Percentiles rank a stretch among this genome's conserved stretches.
phyloP scores from a whole-genome alignment of 2,329 filamentous ascomycete genomes.

The Sporothrix protearum region DNA sequence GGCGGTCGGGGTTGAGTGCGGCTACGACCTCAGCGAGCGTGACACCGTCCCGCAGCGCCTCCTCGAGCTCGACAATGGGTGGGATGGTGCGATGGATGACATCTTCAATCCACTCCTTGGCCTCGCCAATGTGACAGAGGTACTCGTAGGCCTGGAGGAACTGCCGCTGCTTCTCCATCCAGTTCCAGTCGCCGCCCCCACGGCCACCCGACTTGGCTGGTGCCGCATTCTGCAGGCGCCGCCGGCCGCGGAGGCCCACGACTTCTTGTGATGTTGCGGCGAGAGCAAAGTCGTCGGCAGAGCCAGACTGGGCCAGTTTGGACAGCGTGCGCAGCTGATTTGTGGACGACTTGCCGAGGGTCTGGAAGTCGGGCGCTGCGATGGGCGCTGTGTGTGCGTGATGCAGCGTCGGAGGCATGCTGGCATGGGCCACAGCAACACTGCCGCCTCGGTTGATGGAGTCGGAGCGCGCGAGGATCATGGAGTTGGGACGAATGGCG shows the following conservation, averaged over 20 bases:
- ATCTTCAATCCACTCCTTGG: conserved; percentile 97
- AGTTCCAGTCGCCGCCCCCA: conserved; percentile 78
- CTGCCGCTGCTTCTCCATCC: conserved; percentile 98
- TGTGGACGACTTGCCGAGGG: conserved; percentile 82
- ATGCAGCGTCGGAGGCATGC: conserved; percentile 38
- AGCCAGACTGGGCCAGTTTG: conserved; percentile 70
- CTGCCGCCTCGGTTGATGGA: conserved; percentile 43
- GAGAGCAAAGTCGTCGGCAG: conserved; percentile 76
- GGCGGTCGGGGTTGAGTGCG: conserved; percentile 72
- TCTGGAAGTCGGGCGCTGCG: conserved; percentile 69
- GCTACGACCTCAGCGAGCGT: conserved; percentile 93
- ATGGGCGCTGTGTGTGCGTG: conserved; percentile 48
- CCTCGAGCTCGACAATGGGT: conserved; percentile 88
- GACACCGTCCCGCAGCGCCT: conserved; percentile 86
- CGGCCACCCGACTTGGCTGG: conserved; percentile 51
- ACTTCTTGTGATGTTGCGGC: conserved; percentile 79
- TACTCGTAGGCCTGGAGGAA: conserved; percentile 98
- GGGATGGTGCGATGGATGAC: conserved; percentile 81
- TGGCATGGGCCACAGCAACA: conserved; percentile 34
- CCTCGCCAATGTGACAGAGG: conserved; percentile 96
- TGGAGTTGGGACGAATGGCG: conserved; percentile 55
- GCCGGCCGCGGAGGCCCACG: conserved; percentile 76
- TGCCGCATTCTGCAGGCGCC: conserved; percentile 66
- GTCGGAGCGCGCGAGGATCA: conserved; percentile 58
- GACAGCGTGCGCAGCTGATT: conserved; percentile 85